Conservation (phyloP, 225 moss, liverwort and hornwort genomes). For the Neckera pumila region DNA sequence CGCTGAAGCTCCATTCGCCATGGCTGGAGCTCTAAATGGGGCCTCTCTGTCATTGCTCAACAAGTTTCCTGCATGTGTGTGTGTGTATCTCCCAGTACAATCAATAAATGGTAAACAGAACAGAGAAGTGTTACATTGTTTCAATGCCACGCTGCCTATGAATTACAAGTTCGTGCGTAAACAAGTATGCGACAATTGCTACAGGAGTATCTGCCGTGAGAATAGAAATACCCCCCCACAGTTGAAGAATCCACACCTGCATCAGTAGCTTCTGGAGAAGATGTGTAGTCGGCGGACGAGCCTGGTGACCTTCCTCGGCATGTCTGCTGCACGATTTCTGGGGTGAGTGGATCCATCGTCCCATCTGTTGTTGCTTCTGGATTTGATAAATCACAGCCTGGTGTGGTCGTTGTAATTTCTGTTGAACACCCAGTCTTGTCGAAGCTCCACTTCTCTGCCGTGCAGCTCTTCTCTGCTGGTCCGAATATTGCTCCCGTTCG, state of each 20-base stretch:
- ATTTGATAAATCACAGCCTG: background rate
- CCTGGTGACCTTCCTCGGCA: background rate
- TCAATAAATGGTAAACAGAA: background rate
- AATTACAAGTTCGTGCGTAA: background rate
- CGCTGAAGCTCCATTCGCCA: background rate
- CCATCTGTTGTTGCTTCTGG: background rate
- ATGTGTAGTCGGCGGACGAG: background rate
- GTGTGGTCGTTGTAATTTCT: background rate
- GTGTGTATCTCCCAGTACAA: background rate
- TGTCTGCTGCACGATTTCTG: background rate
- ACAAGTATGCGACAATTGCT: background rate
- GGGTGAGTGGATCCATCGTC: slow-evolving; percentile 1
- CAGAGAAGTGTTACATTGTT: background rate
- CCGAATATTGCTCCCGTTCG: background rate
- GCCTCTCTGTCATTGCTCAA: background rate
- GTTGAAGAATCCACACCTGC: background rate
- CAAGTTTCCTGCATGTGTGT: background rate
- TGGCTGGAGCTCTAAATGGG: background rate
- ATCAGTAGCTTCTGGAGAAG: background rate
- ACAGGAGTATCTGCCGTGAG: background rate
- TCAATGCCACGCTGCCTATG: background rate
- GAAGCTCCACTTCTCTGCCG: background rate
- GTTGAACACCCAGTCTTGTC: background rate
- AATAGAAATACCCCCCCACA: background rate
- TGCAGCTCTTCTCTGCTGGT: background rate